Evolutionary conservation across 345 rosid species (phyloP).

Genomic region (Streptanthus diversifolius): DNA sequence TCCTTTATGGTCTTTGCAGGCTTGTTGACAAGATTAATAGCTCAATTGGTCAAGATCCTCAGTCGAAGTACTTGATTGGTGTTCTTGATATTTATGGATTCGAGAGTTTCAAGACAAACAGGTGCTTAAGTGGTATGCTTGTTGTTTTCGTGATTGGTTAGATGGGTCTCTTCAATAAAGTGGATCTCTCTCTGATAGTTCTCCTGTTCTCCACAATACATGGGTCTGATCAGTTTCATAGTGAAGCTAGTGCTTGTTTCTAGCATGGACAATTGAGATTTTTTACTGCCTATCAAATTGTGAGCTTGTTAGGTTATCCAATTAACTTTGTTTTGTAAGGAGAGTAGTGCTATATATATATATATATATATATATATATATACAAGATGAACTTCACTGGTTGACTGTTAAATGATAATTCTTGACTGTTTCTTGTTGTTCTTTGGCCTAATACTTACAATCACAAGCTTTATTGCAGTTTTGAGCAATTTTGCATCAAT

Average conservation of each 20-base stretch:
- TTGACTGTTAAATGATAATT: conserved; percentile 2
- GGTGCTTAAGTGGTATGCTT: conserved; percentile 85
- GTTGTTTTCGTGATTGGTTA: conserved; percentile 39
- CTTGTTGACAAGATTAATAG: conserved; percentile 84
- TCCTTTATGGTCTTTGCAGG: conserved; percentile 49
- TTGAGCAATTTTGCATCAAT: conserved; percentile 99
- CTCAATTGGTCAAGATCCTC: conserved; percentile 93
- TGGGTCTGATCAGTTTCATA: conserved; percentile 13
- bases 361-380: too few relatives aligned
- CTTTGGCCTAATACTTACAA: conserved; percentile 3
- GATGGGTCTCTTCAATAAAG: conserved; percentile 25
- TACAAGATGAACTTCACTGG: conserved; percentile 7
- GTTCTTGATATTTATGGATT: conserved; percentile 99
- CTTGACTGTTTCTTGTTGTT: conserved; percentile 15
- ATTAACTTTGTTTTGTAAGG: not conserved
- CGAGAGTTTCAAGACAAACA: conserved; percentile 99
- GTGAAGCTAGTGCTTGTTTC: conserved; percentile 10
- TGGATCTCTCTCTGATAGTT: not conserved
- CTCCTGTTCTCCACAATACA: conserved; percentile 3
- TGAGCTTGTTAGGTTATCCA: conserved; percentile 13
- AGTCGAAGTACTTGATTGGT: conserved; percentile 81
- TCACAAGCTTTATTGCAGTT: conserved; percentile 52
- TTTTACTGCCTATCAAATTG: not conserved
- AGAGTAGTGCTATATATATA: not conserved
- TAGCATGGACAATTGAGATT: not conserved